Evolutionary conservation across 192 early-diverging fungal genomes (phyloP), one percentile per base, ranked within the genome.

Genomic region (Chytriomyces sp.): DNA sequence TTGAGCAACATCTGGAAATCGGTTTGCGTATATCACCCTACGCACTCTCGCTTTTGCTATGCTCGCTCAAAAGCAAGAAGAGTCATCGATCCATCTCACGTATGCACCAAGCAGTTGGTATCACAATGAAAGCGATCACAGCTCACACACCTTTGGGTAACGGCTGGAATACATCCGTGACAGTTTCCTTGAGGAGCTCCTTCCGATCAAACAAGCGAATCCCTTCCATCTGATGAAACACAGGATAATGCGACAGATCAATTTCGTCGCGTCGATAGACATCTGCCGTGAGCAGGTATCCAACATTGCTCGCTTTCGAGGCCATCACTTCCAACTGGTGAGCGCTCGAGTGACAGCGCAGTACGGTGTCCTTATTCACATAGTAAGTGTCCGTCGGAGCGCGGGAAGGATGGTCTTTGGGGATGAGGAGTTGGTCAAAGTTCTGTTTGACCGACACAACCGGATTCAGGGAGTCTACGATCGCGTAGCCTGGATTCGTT

Each of bases 151-250:
- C 72, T 65, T 77, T 60, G 8, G 36, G 64, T 2, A 59, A 22
- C 39, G 74, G 8, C 32, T 54, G 4, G 10, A 64, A 64, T 14
- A 34, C 22, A 34, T 64, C 63, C 14, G 69, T 37, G 19, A 56
- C 26, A 64, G 59, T 56, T 64, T 25, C 41, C 26, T 2, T 70
- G 68, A 33, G 81, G 0, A 67, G 41, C 17, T 25, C 32, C 37
- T 52, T 39, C 55, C 81, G 71, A 25, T 85, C 77, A 76, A 92
- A 92, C 31, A 87, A 77, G 40, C 91, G 88, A 34, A 95, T 89
- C 5, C 94, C 97, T 71, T 99, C 97, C 90, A 99, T 96, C 77
- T 99, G 97, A 72, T 99, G 97, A 77, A 99, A 99, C 4, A 94
- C 93, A 0, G 97, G 97, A 77, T 98, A 99, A 73, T 99, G 97